phyloP scores from a whole-genome alignment of 1,284 basidiomycete species.

The Papiliotrema terrestris region DNA sequence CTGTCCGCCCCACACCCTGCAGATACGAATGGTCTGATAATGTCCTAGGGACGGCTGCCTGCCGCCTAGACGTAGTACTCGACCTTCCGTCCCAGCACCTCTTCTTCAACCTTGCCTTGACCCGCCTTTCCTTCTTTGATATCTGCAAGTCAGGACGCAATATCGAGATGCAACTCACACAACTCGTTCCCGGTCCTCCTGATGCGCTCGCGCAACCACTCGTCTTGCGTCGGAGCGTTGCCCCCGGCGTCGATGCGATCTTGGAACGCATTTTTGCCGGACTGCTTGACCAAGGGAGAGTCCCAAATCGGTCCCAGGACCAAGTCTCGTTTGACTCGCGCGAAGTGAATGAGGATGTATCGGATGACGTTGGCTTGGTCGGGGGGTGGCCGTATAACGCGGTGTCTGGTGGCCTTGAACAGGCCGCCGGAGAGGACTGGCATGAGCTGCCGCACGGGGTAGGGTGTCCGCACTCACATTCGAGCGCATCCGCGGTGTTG shows the following conservation, averaged over 20 bases:
- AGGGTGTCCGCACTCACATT: slow-evolving; percentile 6
- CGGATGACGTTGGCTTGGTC: neutral
- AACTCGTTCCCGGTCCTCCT: slow-evolving; percentile 23
- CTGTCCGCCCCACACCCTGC: no score
- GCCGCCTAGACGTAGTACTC: slow-evolving; percentile 18
- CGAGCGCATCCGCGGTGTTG: slow-evolving; percentile 13
- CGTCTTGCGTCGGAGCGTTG: slow-evolving; percentile 24
- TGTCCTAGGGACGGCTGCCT: no score
- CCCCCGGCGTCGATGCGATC: slow-evolving; percentile 22
- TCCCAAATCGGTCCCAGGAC: slow-evolving; percentile 18
- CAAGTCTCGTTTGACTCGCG: slow-evolving; percentile 7
- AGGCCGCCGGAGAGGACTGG: slow-evolving; percentile 2
- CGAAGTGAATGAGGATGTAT: no score
- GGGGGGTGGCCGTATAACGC: slow-evolving; percentile 19
- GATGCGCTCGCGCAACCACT: slow-evolving; percentile 26
- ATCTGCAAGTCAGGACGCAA: slow-evolving; percentile 9
- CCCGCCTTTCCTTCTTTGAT: slow-evolving; percentile 9
- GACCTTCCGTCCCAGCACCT: slow-evolving; percentile 23
- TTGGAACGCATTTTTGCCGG: slow-evolving; percentile 20
- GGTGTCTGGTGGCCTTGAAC: slow-evolving; percentile 9
- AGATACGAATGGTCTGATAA: no score
- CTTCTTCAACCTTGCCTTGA: slow-evolving; percentile 19
- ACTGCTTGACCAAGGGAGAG: slow-evolving; percentile 16
- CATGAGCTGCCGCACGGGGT: neutral
- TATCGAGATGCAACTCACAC: slow-evolving; percentile 7